Evolutionary conservation across 805 yeast genomes (phyloP), one percentile per base, ranked within the genome.

Genomic region (Metschnikowia noctiluminum): DNA sequence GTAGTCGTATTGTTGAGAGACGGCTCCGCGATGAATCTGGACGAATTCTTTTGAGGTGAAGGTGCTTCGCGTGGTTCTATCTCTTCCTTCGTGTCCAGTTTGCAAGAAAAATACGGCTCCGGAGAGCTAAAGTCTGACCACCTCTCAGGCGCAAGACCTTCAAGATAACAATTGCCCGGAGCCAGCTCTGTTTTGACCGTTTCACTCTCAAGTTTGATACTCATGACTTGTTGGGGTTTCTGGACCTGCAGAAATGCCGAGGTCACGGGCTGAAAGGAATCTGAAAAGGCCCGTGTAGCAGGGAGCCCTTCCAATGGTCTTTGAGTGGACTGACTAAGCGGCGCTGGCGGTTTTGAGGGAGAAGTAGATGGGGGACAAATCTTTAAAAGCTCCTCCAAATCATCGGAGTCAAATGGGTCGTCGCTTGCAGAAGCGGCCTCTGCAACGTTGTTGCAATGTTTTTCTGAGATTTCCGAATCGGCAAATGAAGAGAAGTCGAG

Each of bases 381-480:
- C 13, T 37, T 38, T 15, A 47, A 35, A 26, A 59, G 42, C 5
- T 59, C 61, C 14, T 52, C 57, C 38, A 60, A 48, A 40, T 59
- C 62, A 2, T 54, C 55, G 7, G 61, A 54, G 14, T 55, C 60
- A 40, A 55, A 55, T 2, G 57, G 59, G 34, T 57, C 61, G 12
- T 57, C 60, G 14, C 56, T 53, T 21, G 45, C 55, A 8, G 55
- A 40, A 14, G 30, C 35, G n/a, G 40, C 44, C 14, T 42, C 48
- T 6, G 36, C 21, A 4, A 41, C 45, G 11, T 46, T 50, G 11
- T 28, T 27, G n/a, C 31, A 15, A 6, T 26, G 14, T 12, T 32
- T n/a, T 7, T 35, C 40, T 6, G 46, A 38, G 12, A 27, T 15
- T 12, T 47, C 46, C 8, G 56, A 49, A 30, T 54, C 58, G 11